Conservation (phyloP, 2,329 filamentous ascomycete species). For the Paraconiothyrium brasiliense region DNA sequence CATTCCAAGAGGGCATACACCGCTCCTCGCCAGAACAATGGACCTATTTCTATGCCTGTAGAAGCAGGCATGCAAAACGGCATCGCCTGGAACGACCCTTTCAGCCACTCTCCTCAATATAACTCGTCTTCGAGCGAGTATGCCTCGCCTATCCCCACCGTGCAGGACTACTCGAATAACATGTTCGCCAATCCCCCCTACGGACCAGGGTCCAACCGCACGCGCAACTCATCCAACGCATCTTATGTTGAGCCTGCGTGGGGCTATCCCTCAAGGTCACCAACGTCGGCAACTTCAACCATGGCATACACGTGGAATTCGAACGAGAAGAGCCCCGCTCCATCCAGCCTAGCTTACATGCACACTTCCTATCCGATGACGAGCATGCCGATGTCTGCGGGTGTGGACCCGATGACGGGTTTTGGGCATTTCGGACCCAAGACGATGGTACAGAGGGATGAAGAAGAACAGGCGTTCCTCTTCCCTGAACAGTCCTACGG, state of each 20-base stretch:
- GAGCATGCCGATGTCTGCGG: constrained; percentile 30
- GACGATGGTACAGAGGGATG: constrained; percentile 47
- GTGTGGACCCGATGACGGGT: constrained; percentile 33
- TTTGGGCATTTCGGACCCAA: constrained; percentile 42
- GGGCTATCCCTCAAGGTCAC: constrained; percentile 44
- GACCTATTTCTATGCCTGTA: constrained; percentile 28
- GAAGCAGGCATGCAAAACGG: constrained; percentile 28
- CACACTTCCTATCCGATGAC: constrained; percentile 37
- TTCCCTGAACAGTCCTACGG: constrained; percentile 50
- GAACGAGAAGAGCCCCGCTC: constrained; percentile 40
- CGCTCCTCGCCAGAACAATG: constrained; percentile 22
- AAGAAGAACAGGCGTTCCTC: constrained; percentile 46
- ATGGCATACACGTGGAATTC: constrained; percentile 44
- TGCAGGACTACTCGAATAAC: constrained; percentile 35
- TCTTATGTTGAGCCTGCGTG: constrained; percentile 45
- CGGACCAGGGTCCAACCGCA: constrained; percentile 35
- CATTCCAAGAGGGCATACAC: constrained; percentile 30
- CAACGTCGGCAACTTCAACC: constrained; percentile 46
- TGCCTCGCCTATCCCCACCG: constrained; percentile 39
- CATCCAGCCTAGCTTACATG: constrained; percentile 35
- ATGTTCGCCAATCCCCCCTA: constrained; percentile 43
- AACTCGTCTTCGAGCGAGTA: constrained; percentile 48
- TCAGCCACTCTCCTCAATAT: constrained; percentile 36
- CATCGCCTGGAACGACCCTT: constrained; percentile 40
- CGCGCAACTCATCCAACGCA: constrained; percentile 49